phyloP scores from a whole-genome alignment of 257 asterid species.

The Lycium barbarum region DNA sequence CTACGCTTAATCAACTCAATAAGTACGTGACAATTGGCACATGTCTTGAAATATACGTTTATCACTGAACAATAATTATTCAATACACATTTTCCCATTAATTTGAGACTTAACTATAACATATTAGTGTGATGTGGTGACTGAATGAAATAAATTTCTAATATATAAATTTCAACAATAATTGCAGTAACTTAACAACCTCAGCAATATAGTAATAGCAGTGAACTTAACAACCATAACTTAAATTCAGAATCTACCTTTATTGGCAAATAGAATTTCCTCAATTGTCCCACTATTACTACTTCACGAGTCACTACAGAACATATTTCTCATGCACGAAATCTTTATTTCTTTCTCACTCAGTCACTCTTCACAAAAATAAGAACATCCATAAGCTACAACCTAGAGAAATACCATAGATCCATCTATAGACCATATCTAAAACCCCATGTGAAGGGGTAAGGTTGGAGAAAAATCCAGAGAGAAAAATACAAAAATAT shows the following conservation, averaged over 20 bases:
- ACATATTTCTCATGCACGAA: too few species aligned
- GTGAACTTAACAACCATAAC: not conserved
- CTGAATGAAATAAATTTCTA: too few species aligned
- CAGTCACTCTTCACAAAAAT: not conserved
- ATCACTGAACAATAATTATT: too few species aligned
- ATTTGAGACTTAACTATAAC: too few species aligned
- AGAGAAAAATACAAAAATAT: not conserved
- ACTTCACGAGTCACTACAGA: not conserved
- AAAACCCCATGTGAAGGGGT: constrained; percentile 8
- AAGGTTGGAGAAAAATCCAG: not conserved
- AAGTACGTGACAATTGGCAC: too few species aligned
- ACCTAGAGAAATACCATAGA: not conserved
- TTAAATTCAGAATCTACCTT: not conserved
- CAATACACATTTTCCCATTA: too few species aligned
- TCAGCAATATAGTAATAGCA: not conserved
- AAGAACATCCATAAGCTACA: not conserved
- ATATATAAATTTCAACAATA: not conserved
- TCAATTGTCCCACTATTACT: not conserved
- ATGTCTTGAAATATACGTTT: too few species aligned
- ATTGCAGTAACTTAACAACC: not conserved
- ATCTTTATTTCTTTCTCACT: not conserved
- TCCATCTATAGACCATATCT: not conserved
- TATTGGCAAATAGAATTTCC: not conserved
- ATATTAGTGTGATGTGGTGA: too few species aligned
- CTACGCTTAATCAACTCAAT: too few species aligned